Conservation (phyloP, 78 protist genomes). For the Diacronema lutheri region DNA sequence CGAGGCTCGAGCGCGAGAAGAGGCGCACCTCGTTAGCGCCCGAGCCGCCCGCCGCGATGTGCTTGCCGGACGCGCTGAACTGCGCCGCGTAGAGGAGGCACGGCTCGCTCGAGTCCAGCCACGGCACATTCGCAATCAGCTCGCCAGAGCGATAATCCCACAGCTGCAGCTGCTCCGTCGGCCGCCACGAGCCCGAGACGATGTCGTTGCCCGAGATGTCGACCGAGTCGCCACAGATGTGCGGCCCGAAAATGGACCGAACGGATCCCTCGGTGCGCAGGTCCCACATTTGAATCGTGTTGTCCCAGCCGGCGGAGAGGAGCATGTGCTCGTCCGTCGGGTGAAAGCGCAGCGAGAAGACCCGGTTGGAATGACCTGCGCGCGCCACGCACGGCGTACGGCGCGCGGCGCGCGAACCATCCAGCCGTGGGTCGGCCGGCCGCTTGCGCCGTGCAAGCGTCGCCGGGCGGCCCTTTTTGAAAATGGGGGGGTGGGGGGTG, state of each 20-base stretch:
- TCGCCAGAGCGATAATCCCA: constrained; percentile 37
- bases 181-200: constrained; percentile 41
- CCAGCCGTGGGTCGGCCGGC: too few relatives aligned
- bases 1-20: neutral
- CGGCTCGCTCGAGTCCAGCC: neutral
- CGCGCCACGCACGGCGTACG: too few relatives aligned
- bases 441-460: neutral
- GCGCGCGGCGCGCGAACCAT: too few relatives aligned
- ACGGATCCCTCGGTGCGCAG: constrained; percentile 18
- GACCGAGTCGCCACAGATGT: constrained; percentile 57
- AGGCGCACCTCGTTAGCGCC: constrained; percentile 27
- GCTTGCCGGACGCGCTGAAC: neutral
- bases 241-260: constrained; percentile 41
- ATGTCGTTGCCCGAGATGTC: constrained; percentile 9
- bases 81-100: constrained; percentile 40
- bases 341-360: constrained; percentile 42
- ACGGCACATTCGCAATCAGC: neutral
- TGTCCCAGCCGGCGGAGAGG: constrained; percentile 61
- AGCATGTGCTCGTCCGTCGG: constrained; percentile 13
- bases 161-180: constrained; percentile 23
- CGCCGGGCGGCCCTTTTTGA: too few relatives aligned
- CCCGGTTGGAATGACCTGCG: constrained; percentile 55
- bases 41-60: constrained; percentile 36
- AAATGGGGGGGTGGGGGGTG: too few relatives aligned
- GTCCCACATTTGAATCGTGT: constrained; percentile 58